Evolutionary conservation across 2,329 filamentous ascomycete genomes (phyloP), one percentile per base, ranked within the genome.

Genomic region (Stagonosporopsis vannaccii): DNA sequence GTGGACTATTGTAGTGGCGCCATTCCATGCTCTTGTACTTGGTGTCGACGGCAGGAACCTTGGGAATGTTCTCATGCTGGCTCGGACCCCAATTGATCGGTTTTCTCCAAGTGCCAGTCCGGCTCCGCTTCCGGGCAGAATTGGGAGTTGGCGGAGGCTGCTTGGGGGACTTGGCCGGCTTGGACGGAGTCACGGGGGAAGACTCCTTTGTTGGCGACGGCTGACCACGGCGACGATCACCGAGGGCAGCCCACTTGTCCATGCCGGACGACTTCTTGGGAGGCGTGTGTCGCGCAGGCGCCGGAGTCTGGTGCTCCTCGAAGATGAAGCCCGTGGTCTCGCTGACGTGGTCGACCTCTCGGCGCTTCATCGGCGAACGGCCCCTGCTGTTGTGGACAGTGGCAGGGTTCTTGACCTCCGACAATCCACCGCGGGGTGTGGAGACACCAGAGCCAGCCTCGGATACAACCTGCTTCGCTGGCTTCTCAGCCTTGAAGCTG

Each of bases 201-300:
- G n/a, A 40, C 54, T 52, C 48, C 26, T 58, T 52, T 40, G 41
- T 51, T 30, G 51, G 56, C 35, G 50, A 54, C 6, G 42, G 25
- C 84, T 85, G 56, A 86, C 66, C 90, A 58, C 92, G 88, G 51
- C 94, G 86, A 68, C 90, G 89, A 73, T 96, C 90, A 60, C 94
- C 94, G 44, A 98, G 82, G 12, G 87, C 90, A 22, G 90, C 87
- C 94, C 94, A 98, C 75, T 96, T 97, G 77, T 97, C 94, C 48
- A 90, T 74, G 65, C 78, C 77, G 22, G 77, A 80, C 51, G 85
- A 85, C 79, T 91, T 91, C 20, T 86, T 79, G 25, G 87, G 84
- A 39, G 90, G 85, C n/a, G 87, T 86, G 67, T 89, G 87, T 54
- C 84, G 84, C 53, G 81, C 76, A 59, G 57, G 37, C 4, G 57